Evolutionary conservation across 495 filamentous ascomycete species (phyloP).

Genomic region (Elasticomyces elasticus): DNA sequence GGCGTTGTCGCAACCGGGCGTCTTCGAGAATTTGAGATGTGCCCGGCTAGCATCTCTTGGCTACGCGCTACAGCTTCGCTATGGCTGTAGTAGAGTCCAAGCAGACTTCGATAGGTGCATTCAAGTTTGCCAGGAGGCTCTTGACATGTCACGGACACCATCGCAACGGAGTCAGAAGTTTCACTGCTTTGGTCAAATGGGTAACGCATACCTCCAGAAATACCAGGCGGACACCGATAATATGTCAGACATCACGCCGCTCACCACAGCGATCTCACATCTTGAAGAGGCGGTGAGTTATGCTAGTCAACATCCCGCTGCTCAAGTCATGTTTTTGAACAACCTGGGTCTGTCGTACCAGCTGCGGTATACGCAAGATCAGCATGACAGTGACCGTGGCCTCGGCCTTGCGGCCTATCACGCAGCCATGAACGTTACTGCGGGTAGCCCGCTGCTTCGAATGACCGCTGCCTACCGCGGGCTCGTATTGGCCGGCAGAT

Average conservation of each 20-base stretch:
- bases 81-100: neutral
- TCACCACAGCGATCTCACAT: neutral
- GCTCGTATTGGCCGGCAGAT: neutral
- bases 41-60: neutral
- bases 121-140: neutral
- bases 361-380: neutral
- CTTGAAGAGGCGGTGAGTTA: neutral
- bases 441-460: neutral
- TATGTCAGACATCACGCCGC: neutral
- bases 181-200: neutral
- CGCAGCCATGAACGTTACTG: neutral
- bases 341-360: neutral
- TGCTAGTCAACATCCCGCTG: neutral
- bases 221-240: neutral
- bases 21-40: neutral
- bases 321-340: neutral
- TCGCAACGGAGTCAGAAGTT: neutral
- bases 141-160: neutral
- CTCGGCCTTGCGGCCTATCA: neutral
- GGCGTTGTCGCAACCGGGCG: neutral
- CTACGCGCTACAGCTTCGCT: neutral
- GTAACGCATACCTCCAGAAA: neutral
- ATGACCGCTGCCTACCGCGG: neutral
- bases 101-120: neutral
- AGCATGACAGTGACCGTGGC: neutral